Conservation (phyloP, 2,329 filamentous ascomycete species). For the Calonectria pseudoreteaudii region DNA sequence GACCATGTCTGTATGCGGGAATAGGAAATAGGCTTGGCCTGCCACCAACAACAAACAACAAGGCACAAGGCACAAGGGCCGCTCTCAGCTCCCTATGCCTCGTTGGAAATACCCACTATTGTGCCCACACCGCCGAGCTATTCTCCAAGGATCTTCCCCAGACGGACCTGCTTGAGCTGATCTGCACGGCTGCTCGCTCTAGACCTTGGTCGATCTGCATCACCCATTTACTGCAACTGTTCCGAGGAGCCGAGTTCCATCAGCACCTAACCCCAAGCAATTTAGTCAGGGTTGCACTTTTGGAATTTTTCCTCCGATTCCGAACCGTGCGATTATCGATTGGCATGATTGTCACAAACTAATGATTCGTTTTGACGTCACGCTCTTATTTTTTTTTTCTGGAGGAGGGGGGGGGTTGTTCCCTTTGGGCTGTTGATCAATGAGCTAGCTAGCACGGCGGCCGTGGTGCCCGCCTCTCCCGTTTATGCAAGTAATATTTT, state of each 20-base stretch:
- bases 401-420: too few relatives aligned
- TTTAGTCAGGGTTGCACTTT: background rate
- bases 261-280: background rate
- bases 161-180: background rate
- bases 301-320: background rate
- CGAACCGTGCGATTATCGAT: background rate
- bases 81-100: background rate
- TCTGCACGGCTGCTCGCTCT: background rate
- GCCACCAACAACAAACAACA: background rate
- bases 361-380: background rate
- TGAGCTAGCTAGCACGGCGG: background rate
- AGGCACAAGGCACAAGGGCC: background rate
- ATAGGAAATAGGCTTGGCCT: background rate
- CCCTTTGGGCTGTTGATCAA: too few relatives aligned
- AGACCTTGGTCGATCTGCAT: background rate
- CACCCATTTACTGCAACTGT: background rate
- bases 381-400: too few relatives aligned
- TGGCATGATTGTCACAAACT: background rate
- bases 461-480: background rate
- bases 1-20: background rate
- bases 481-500: background rate
- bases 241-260: background rate
- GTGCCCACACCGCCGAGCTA: background rate
- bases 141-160: constrained; percentile 3
- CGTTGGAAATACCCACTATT: background rate